These are phyloP conservation scores for Nyctanthes arbortristis DNA, from an alignment of 257 asterid species.

Conservation along the genomic window DNA sequence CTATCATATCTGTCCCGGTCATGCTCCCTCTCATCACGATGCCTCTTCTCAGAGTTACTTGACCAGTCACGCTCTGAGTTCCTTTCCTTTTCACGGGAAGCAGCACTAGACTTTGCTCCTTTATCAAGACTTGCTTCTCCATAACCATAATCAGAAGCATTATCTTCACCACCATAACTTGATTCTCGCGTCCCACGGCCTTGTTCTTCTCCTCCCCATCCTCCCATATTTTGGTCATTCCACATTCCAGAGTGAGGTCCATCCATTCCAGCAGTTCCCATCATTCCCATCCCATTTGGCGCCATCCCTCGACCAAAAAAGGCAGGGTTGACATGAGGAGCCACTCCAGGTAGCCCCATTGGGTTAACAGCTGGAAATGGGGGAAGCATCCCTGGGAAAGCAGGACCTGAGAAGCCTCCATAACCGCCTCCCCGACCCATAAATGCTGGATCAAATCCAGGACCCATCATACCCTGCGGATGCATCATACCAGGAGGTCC, in stretches of 20 bases:
- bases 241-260: slow-evolving; percentile 58
- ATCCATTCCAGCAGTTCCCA: slow-evolving; percentile 48
- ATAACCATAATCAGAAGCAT: slow-evolving; percentile 52
- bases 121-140: slow-evolving; percentile 53
- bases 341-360: slow-evolving; percentile 56
- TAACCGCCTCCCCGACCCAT: slow-evolving; percentile 58
- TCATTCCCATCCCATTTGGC: slow-evolving; percentile 54
- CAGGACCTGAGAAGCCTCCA: slow-evolving; percentile 58
- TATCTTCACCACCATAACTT: slow-evolving; percentile 57
- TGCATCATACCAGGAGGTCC: slow-evolving; percentile 55
- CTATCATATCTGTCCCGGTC: slow-evolving; percentile 44
- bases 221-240: slow-evolving; percentile 44
- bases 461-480: slow-evolving; percentile 61
- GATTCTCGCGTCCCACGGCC: slow-evolving; percentile 56
- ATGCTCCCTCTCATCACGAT: slow-evolving; percentile 49
- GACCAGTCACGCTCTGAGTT: slow-evolving; percentile 58
- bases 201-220: slow-evolving; percentile 59
- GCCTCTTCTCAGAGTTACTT: slow-evolving; percentile 44
- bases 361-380: slow-evolving; percentile 47
- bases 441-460: slow-evolving; percentile 57
- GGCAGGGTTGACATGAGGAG: slow-evolving; percentile 66
- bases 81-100: slow-evolving; percentile 47
- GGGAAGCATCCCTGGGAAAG: slow-evolving; percentile 53
- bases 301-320: slow-evolving; percentile 60
- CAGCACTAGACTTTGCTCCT: slow-evolving; percentile 45